Percentiles rank a stretch among this genome's conserved stretches.
These are phyloP conservation scores for Rhododendron williamsianum DNA, from an alignment of 148 eudicot genomes.

Conservation along the genomic window DNA sequence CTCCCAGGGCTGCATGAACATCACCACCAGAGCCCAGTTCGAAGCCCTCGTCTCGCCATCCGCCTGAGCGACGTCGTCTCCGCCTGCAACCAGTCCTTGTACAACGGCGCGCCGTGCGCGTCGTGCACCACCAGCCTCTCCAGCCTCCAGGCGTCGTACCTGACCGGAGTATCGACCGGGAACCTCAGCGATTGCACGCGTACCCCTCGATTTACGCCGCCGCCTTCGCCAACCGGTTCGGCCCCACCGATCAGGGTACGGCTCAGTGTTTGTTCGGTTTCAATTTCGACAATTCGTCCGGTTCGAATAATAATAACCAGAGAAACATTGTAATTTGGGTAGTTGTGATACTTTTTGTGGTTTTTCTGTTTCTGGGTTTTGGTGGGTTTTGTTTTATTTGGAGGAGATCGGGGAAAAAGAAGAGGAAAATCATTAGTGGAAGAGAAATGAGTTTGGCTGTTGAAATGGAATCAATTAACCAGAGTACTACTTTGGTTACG, in stretches of 20 bases:
- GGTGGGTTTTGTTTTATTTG: conserved; percentile 29
- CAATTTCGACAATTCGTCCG: conserved; percentile 7
- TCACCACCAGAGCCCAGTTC: conserved; percentile 49
- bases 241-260: conserved; percentile 66
- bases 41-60: conserved; percentile 26
- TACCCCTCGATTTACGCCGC: conserved; percentile 60
- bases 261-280: conserved; percentile 49
- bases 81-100: conserved; percentile 52
- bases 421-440: conserved; percentile 16
- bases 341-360: conserved; percentile 19
- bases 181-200: conserved; percentile 60
- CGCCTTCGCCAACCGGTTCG: conserved; percentile 41
- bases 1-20: conserved; percentile 64
- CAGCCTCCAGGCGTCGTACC: conserved; percentile 36
- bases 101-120: conserved; percentile 47
- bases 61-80: conserved; percentile 21
- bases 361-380: conserved; percentile 27
- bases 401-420: conserved; percentile 14
- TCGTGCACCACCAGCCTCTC: conserved; percentile 24
- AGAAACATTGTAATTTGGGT: conserved; percentile 22
- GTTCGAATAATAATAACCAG: conserved; percentile 2
- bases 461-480: conserved; percentile 51
- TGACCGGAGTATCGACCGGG: conserved; percentile 33
- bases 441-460: conserved; percentile 30
- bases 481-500: conserved; percentile 57